These are phyloP conservation scores for Aspergillus terreus DNA, from an alignment of 2,329 filamentous ascomycete genomes.

Conservation along the genomic window DNA sequence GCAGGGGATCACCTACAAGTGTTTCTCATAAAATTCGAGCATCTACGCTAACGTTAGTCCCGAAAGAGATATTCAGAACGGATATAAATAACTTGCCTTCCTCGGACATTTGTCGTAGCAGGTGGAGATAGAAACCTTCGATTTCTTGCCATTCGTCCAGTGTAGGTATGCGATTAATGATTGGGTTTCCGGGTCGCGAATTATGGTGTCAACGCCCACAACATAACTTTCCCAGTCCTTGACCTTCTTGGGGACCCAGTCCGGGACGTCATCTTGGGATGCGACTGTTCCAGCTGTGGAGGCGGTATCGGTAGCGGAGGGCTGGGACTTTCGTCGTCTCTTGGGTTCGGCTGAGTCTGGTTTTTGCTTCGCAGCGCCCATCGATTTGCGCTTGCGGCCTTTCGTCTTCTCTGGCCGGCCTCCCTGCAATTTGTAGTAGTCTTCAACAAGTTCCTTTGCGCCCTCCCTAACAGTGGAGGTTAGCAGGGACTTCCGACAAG, in stretches of 20 bases:
- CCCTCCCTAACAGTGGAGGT: slow-evolving; percentile 28
- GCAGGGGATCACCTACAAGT: slow-evolving; percentile 36
- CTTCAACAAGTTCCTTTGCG: slow-evolving; percentile 36
- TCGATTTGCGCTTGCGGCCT: slow-evolving; percentile 33
- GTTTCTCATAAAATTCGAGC: slow-evolving; percentile 48
- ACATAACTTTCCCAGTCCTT: slow-evolving; percentile 45
- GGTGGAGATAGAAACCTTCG: slow-evolving; percentile 38
- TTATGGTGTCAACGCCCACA: slow-evolving; percentile 40
- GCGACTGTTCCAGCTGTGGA: slow-evolving; percentile 10
- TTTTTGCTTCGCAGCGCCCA: slow-evolving; percentile 25
- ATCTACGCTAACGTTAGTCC: slow-evolving; percentile 32
- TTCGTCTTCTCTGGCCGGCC: slow-evolving; percentile 35
- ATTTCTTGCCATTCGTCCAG: slow-evolving; percentile 44
- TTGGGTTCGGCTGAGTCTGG: slow-evolving; percentile 22
- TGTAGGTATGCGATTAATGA: slow-evolving; percentile 38
- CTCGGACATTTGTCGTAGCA: slow-evolving; percentile 43
- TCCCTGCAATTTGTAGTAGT: slow-evolving; percentile 41
- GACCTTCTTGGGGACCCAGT: slow-evolving; percentile 36
- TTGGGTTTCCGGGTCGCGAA: slow-evolving; percentile 31
- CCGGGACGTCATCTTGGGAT: slow-evolving; percentile 6
- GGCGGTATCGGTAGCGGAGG: slow-evolving; percentile 1
- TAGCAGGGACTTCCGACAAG: slow-evolving; percentile 8
- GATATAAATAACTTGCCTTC: slow-evolving; percentile 26
- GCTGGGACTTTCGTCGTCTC: slow-evolving; percentile 25
- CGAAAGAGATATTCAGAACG: not conserved